Conservation (phyloP, 352 stramenopile genomes). For the Globisporangium recalcitrans region DNA sequence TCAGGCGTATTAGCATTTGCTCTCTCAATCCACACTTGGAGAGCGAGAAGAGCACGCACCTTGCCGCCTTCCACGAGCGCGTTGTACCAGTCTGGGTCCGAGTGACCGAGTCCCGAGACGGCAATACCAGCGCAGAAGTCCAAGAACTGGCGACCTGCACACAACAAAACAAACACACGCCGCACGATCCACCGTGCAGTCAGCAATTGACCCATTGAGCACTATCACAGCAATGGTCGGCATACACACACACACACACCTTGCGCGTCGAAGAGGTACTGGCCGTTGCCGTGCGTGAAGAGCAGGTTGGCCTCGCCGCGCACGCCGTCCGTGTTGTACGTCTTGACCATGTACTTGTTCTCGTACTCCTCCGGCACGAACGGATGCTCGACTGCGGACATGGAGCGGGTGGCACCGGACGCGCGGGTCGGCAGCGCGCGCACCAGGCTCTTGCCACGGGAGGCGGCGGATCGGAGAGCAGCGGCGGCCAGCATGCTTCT, state of each 20-base stretch:
- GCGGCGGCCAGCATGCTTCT: conserved; percentile 9
- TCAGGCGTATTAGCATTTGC: conserved; percentile 8
- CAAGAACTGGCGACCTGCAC: conserved; percentile 58
- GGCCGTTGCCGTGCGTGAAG: conserved; percentile 88
- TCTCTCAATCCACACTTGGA: no score
- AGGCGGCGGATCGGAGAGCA: conserved; percentile 5
- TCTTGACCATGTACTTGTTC: conserved; percentile 77
- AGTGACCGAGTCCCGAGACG: conserved; percentile 84
- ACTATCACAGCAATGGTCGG: no score
- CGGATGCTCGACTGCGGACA: conserved; percentile 27
- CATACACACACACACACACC: no score
- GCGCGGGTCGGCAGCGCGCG: conserved; percentile 2
- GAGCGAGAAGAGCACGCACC: conserved; percentile 21
- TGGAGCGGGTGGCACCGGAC: conserved; percentile 15
- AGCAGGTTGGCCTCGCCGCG: conserved; percentile 58
- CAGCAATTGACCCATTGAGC: not conserved
- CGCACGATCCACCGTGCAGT: not conserved
- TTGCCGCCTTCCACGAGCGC: conserved; percentile 57
- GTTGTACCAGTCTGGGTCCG: conserved; percentile 82
- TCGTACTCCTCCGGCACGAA: conserved; percentile 65
- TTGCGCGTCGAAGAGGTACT: conserved; percentile 88
- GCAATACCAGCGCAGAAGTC: conserved; percentile 95
- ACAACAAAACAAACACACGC: not conserved
- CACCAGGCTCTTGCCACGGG: conserved; percentile 8
- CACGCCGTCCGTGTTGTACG: conserved; percentile 75